Base-by-base conservation (phyloP, 495 filamentous ascomycete genomes). In the Neurospora africana region DNA sequence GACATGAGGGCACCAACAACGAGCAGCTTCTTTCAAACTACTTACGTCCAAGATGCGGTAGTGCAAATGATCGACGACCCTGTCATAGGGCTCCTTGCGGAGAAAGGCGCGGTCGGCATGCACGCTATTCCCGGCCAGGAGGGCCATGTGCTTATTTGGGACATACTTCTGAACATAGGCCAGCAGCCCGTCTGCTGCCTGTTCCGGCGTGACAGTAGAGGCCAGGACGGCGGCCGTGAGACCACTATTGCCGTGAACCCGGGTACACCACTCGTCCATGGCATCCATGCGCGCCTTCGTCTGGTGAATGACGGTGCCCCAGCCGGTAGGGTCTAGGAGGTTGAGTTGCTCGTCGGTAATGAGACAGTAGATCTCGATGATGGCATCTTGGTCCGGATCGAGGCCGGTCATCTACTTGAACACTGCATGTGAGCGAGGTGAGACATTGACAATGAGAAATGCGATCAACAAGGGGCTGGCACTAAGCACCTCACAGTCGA, bases 1-100 rank as follows among this genome's bases (percentile, higher is more conserved):
- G 30, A 74, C 13, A 5, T 77, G 69, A 13, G 77, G 78, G 17
- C 90, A 90, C 95, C 95, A 99, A 69, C 94, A 85, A 67, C 89
- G 87, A 9, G 89, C 92, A 21, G 90, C 93, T 81, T 99, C 95
- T 82, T 98, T 97, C 70, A 98, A 82, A 21, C 88, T 86, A 79
- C 94, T 97, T 38, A 98, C 94, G 78, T 99, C 95, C 47, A 98
- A 78, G 72, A 98, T 92, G 13, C 95, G 89, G 83, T 98, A 92
- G 82, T 95, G 91, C 68, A 98, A 83, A 79, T 94, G 86, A 67
- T 91, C 87, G 68, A 92, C 77, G 4, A 97, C 88, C 69, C 83
- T 80, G 23, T 86, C 87, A 76, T 94, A 98, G 0, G 93, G 93
- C 39, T 82, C 84, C 74, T 90, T 88, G 8, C 86, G 82, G 70